Percentiles rank a stretch among this genome's conserved stretches.
phyloP scores from a whole-genome alignment of 495 filamentous ascomycete species.

The Cercophora samala region DNA sequence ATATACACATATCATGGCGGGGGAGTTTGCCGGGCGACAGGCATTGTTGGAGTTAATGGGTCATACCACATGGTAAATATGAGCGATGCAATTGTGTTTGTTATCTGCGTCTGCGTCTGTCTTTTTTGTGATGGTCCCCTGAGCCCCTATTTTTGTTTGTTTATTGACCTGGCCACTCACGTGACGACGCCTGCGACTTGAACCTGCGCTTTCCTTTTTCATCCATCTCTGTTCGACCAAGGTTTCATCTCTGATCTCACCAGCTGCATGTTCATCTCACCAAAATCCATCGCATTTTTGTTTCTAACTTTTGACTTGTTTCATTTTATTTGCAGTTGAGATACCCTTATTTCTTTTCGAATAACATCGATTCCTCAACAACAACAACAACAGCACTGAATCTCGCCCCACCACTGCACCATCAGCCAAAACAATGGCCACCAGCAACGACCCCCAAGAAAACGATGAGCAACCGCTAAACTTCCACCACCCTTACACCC shows the following conservation, averaged over 20 bases:
- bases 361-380: too few species aligned
- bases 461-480: slow-evolving; percentile 32
- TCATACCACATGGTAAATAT: background rate
- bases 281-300: background rate
- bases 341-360: background rate
- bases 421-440: background rate
- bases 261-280: background rate
- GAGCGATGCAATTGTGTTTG: background rate
- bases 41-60: background rate
- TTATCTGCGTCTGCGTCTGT: background rate
- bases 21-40: background rate
- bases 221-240: background rate
- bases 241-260: slow-evolving; percentile 6
- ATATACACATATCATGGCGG: background rate
- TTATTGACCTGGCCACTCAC: slow-evolving; percentile 7
- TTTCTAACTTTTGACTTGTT: background rate
- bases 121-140: background rate
- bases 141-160: background rate
- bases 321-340: background rate
- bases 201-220: background rate
- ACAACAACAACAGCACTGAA: background rate
- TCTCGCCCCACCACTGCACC: background rate
- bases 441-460: background rate
- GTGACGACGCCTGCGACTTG: slow-evolving; percentile 1
- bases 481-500: slow-evolving; percentile 90